Evolutionary conservation across 2,329 filamentous ascomycete species (phyloP), one percentile per base, ranked within the genome.

Genomic region (Fusarium decemcellulare): DNA sequence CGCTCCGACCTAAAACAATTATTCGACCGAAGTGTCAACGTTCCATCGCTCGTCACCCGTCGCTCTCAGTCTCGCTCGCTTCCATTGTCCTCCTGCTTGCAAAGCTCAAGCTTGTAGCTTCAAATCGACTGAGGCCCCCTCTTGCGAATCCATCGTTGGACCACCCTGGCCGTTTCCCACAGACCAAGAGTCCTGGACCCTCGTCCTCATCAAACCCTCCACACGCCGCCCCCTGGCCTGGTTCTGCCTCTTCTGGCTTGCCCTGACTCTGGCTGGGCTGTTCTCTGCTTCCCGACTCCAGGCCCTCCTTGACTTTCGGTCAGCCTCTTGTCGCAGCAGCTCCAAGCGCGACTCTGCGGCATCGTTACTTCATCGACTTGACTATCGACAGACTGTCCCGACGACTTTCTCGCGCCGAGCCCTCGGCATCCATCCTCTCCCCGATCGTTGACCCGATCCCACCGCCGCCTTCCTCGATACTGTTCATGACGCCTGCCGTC

Each of bases 141-240:
- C 72, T 57, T 68, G 61, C 61, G 56, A 73, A 61, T 67, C 61
- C 63, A 63, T 65, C 62, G 59, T 65, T 63, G 27, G 61, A 52
- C 18, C 32, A 48, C 59, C 72, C 70, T 51, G 68, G 73, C 60
- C 61, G 48, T 70, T 61, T 71, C 61, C 68, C 64, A 67, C 67
- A 44, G 57, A 53, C 57, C 54, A 61, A 61, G 64, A 55, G 58
- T 66, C 66, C 66, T 59, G 57, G 68, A 61, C 61, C 70, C 70
- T 73, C 72, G 70, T 63, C 72, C 65, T 74, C 70, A 71, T 73
- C 70, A 74, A 74, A 73, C 70, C 71, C 61, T 74, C 72, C 68
- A 73, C 70, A 63, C 63, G 61, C 71, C 71, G 70, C 71, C 71
- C 71, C 51, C 63, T 58, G 47, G 64, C 47, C 71, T 63, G 59